Percentiles rank a stretch among this genome's conserved stretches.
phyloP scores from a whole-genome alignment of 1,139 yeast genomes.

The Pneumocystis jirovecii region DNA sequence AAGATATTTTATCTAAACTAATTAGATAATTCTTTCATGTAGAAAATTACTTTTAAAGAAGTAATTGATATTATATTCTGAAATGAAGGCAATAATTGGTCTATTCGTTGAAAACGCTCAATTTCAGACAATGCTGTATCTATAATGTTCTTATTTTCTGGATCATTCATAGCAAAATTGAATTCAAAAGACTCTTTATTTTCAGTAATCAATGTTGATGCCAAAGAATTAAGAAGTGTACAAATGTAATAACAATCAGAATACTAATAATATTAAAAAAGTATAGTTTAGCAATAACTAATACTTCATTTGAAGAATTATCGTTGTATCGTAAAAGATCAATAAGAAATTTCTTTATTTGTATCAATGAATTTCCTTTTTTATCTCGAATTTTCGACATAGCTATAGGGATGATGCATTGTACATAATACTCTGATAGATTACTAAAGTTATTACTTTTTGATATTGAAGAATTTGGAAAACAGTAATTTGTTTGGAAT shows the following conservation, averaged over 20 bases:
- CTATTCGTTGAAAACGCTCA: conserved; percentile 62
- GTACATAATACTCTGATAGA: conserved; percentile 50
- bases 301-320: conserved; percentile 51
- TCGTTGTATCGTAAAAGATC: conserved; percentile 73
- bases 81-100: conserved; percentile 73
- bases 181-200: conserved; percentile 7
- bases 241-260: conserved; percentile 60
- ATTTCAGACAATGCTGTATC: conserved; percentile 43
- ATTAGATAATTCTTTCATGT: conserved; percentile 42
- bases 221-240: conserved; percentile 42
- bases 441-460: conserved; percentile 66
- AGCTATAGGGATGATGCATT: conserved; percentile 51
- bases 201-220: conserved; percentile 7
- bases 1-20: conserved; percentile 32
- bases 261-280: conserved; percentile 23
- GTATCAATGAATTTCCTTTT: conserved; percentile 52
- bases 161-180: conserved; percentile 21
- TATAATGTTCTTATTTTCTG: conserved; percentile 24
- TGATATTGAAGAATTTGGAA: conserved; percentile 51
- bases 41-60: conserved; percentile 35
- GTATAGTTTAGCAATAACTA: background rate
- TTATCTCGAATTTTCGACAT: conserved; percentile 47
- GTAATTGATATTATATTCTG: conserved; percentile 43
- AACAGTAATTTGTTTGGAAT: conserved; percentile 58
- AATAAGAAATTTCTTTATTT: conserved; percentile 46